A percentile compares a stretch with the other conserved stretches of the same genome.
These are phyloP conservation scores for Acanthamoeba royreba DNA, from an alignment of 208 protist species.

Conservation along the genomic window DNA sequence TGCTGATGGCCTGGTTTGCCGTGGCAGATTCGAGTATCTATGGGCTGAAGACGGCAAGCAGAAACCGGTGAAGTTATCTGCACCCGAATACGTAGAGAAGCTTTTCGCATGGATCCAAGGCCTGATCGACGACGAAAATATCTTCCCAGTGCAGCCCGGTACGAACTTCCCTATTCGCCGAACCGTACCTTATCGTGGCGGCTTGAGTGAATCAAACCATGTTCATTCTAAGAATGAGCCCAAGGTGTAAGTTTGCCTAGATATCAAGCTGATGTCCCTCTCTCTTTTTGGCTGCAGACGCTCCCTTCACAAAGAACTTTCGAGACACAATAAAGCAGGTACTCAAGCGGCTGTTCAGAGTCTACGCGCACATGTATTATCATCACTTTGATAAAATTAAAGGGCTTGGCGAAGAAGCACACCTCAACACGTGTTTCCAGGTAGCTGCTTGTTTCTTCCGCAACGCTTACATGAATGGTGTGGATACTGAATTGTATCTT, in stretches of 20 bases:
- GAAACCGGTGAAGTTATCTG: slow-evolving; percentile 92
- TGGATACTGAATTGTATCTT: background rate
- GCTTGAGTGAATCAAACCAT: too few relatives aligned
- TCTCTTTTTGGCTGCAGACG: slow-evolving; percentile 83
- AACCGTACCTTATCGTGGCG: too few relatives aligned
- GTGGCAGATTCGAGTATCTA: slow-evolving; percentile 89
- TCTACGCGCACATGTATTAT: slow-evolving; percentile 99
- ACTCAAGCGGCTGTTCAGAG: slow-evolving; percentile 96
- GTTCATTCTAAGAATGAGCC: background rate
- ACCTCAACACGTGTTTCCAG: slow-evolving; percentile 96
- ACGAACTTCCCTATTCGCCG: slow-evolving; percentile 77
- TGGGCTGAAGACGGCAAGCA: slow-evolving; percentile 96
- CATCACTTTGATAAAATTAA: slow-evolving; percentile 94
- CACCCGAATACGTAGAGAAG: slow-evolving; percentile 96
- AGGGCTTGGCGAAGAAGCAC: slow-evolving; percentile 93
- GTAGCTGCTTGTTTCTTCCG: background rate
- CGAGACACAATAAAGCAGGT: slow-evolving; percentile 74
- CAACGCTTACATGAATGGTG: background rate
- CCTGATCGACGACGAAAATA: slow-evolving; percentile 93
- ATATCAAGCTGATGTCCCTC: background rate
- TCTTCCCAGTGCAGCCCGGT: slow-evolving; percentile 90
- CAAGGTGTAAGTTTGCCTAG: background rate
- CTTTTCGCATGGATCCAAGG: slow-evolving; percentile 97
- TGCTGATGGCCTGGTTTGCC: background rate
- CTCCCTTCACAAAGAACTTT: slow-evolving; percentile 86